phyloP scores from a whole-genome alignment of 176 grass and related monocot genomes.

The Paspalum vaginatum region DNA sequence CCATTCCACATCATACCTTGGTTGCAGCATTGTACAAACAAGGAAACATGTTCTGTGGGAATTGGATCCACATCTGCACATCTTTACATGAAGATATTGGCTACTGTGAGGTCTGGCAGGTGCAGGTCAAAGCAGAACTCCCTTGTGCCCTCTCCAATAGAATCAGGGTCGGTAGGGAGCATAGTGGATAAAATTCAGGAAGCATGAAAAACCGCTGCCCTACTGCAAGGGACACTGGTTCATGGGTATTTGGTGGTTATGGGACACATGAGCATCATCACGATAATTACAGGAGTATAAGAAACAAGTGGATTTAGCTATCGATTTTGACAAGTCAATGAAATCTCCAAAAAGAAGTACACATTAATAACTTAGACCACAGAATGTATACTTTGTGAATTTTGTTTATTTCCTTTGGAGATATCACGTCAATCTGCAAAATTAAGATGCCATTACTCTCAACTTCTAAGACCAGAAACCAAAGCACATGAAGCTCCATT shows the following conservation, averaged over 20 bases:
- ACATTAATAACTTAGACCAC: background rate
- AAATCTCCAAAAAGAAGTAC: background rate
- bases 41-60: background rate
- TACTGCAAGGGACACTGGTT: conserved; percentile 9
- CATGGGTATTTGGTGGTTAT: conserved; percentile 8
- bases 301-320: background rate
- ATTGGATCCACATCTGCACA: background rate
- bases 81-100: conserved; percentile 11
- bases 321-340: background rate
- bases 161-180: background rate
- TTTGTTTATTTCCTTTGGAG: background rate
- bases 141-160: background rate
- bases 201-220: background rate
- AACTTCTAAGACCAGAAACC: background rate
- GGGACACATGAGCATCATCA: background rate
- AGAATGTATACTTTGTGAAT: conserved; percentile 3
- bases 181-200: background rate
- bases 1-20: conserved; percentile 16
- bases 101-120: background rate
- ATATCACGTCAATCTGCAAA: background rate
- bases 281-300: background rate
- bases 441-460: background rate
- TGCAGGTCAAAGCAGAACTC: conserved; percentile 2
- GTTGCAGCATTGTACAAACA: background rate
- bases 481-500: background rate